phyloP scores from a whole-genome alignment of 2,329 filamentous ascomycete species.

The Trichothecium sympodiale region DNA sequence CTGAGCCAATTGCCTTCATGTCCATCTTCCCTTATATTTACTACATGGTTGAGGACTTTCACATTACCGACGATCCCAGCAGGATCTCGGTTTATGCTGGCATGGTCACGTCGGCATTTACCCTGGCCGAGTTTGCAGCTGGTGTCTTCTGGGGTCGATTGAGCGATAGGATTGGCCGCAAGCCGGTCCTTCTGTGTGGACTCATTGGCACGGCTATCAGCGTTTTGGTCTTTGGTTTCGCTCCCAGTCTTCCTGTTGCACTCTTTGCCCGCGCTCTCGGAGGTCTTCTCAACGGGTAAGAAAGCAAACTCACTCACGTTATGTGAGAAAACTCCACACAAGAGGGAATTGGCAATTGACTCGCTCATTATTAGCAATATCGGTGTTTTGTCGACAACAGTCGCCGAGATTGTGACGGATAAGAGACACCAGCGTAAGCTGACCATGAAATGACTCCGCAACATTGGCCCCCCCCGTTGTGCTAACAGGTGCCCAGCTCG shows the following conservation, averaged over 20 bases:
- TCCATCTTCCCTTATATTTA: slow-evolving; percentile 98
- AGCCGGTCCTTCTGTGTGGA: slow-evolving; percentile 84
- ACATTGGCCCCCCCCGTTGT: no score
- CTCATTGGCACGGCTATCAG: slow-evolving; percentile 84
- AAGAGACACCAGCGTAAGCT: slow-evolving; percentile 82
- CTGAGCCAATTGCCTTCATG: slow-evolving; percentile 98
- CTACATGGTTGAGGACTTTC: slow-evolving; percentile 90
- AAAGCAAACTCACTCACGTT: slow-evolving; percentile 18
- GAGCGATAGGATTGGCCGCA: slow-evolving; percentile 85
- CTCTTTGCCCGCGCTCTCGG: slow-evolving; percentile 81
- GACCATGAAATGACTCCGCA: no score
- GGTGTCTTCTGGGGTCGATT: slow-evolving; percentile 88
- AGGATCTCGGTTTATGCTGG: slow-evolving; percentile 88
- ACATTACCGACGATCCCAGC: slow-evolving; percentile 65
- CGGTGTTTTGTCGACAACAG: slow-evolving; percentile 87
- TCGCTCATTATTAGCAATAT: slow-evolving; percentile 55
- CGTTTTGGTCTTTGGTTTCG: slow-evolving; percentile 86
- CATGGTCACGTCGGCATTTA: slow-evolving; percentile 93
- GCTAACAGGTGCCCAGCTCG: slow-evolving; percentile 46
- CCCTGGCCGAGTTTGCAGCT: slow-evolving; percentile 87
- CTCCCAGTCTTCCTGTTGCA: slow-evolving; percentile 69
- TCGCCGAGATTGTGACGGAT: slow-evolving; percentile 83
- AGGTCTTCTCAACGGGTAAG: slow-evolving; percentile 80
- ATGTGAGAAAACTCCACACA: neutral
- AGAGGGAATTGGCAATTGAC: slow-evolving; percentile 9